These are phyloP conservation scores for Penicillium digitatum DNA, from an alignment of 2,329 filamentous ascomycete genomes.

Conservation along the genomic window DNA sequence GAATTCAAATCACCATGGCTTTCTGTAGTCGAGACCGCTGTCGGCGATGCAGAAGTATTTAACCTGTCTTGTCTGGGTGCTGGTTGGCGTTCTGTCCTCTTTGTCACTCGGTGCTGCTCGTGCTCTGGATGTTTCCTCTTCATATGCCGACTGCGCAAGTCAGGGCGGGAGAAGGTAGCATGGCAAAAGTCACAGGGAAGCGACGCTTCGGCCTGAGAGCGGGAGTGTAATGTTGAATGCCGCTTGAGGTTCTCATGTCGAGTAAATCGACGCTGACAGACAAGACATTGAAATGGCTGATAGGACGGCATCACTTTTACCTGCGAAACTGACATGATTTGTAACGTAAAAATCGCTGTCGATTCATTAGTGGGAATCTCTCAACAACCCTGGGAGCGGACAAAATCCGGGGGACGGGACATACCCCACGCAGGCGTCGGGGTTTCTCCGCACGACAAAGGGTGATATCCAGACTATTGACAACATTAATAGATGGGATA, in stretches of 20 bases:
- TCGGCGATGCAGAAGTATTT: slow-evolving; percentile 1
- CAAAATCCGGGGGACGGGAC: slow-evolving; percentile 2
- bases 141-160: slow-evolving; percentile 43
- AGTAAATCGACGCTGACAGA: slow-evolving; percentile 41
- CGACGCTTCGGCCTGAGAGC: slow-evolving; percentile 27
- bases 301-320: slow-evolving; percentile 7
- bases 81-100: background rate
- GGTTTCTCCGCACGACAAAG: slow-evolving; percentile 1
- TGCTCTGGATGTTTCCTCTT: slow-evolving; percentile 41
- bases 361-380: background rate
- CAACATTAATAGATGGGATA: background rate
- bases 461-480: too few species aligned
- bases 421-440: slow-evolving; percentile 2
- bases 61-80: background rate
- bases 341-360: background rate
- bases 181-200: slow-evolving; percentile 39
- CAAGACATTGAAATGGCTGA: slow-evolving; percentile 42
- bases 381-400: background rate
- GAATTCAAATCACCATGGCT: background rate
- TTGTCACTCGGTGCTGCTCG: slow-evolving; percentile 8
- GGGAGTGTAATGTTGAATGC: slow-evolving; percentile 40
- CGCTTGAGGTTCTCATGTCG: slow-evolving; percentile 44
- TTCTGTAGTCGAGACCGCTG: slow-evolving; percentile 1
- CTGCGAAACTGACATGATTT: background rate
- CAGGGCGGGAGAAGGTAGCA: slow-evolving; percentile 41